Evolutionary conservation across 495 filamentous ascomycete species (phyloP).

Genomic region (Cenococcum geophilum): DNA sequence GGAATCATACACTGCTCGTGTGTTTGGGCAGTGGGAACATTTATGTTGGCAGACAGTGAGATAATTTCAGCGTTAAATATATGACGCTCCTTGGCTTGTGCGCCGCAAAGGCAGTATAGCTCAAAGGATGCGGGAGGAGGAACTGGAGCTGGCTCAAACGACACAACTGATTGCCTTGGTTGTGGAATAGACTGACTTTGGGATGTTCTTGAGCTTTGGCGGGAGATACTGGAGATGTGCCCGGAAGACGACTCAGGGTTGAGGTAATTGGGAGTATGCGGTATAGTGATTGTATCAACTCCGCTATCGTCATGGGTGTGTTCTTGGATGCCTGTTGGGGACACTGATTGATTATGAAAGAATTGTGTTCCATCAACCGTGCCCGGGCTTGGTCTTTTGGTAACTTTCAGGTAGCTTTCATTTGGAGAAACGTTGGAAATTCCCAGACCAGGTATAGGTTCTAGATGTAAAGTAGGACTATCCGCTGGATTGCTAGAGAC

Average conservation of each 20-base stretch:
- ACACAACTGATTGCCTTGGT: background rate
- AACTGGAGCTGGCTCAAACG: conserved; percentile 2
- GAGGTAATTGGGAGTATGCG: background rate
- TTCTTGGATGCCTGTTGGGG: background rate
- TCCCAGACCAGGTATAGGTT: background rate
- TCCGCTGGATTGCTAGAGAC: background rate
- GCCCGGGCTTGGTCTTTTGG: background rate
- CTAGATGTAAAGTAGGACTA: background rate
- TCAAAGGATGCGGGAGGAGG: conserved; percentile 8
- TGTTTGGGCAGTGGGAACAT: background rate
- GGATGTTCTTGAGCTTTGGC: conserved; percentile 2
- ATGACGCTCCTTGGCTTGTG: conserved; percentile 9
- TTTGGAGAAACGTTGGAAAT: background rate
- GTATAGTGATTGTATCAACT: background rate
- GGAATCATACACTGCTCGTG: conserved; percentile 10
- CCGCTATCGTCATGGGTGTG: background rate
- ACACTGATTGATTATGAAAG: conserved; percentile 7
- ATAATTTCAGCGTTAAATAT: conserved; percentile 11
- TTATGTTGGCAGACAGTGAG: background rate
- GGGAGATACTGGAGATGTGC: background rate
- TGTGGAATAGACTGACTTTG: background rate
- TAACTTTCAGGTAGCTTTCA: background rate
- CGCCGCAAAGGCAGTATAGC: conserved; percentile 10
- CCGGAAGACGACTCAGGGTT: background rate
- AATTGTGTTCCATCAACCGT: background rate